Percentiles rank a stretch among this genome's conserved stretches.
These are phyloP conservation scores for Platanthera guangdongensis DNA, from an alignment of 106 monocot genomes.

Conservation along the genomic window DNA sequence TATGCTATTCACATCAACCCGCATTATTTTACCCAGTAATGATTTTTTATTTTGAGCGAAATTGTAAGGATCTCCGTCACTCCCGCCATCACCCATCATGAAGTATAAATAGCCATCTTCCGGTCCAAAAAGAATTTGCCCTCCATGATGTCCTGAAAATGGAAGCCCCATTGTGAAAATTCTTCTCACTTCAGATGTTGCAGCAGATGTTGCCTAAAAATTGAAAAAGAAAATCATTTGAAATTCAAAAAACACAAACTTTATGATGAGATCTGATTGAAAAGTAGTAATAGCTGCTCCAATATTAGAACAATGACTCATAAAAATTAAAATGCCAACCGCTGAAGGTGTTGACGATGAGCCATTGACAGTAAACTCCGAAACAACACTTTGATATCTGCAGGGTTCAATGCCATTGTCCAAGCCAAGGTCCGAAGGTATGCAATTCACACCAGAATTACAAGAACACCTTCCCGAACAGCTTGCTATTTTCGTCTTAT, in stretches of 20 bases:
- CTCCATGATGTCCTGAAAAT: slow-evolving; percentile 58
- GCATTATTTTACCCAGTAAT: slow-evolving; percentile 81
- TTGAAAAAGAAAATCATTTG: not conserved
- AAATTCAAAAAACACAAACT: not conserved
- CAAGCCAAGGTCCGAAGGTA: slow-evolving; percentile 56
- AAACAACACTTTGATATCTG: slow-evolving; percentile 68
- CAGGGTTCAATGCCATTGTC: slow-evolving; percentile 59
- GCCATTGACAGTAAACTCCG: slow-evolving; percentile 62
- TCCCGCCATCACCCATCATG: slow-evolving; percentile 89
- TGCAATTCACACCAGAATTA: slow-evolving; percentile 74
- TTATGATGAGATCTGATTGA: not conserved
- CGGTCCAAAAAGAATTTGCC: slow-evolving; percentile 91
- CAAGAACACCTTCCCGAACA: slow-evolving; percentile 87
- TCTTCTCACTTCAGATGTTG: slow-evolving; percentile 68
- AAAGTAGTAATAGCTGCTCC: not conserved
- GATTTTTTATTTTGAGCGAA: slow-evolving; percentile 87
- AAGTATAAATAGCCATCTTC: slow-evolving; percentile 81
- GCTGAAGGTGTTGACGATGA: slow-evolving; percentile 50
- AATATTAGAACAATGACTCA: not conserved
- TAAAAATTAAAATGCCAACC: slow-evolving; percentile 20
- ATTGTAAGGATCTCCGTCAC: slow-evolving; percentile 61
- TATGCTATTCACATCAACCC: slow-evolving; percentile 63
- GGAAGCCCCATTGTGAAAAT: slow-evolving; percentile 88
- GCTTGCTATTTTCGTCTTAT: slow-evolving; percentile 38
- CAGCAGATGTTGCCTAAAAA: slow-evolving; percentile 57